Conservation (phyloP, 345 rosid genomes). For the Noccaea caerulescens region DNA sequence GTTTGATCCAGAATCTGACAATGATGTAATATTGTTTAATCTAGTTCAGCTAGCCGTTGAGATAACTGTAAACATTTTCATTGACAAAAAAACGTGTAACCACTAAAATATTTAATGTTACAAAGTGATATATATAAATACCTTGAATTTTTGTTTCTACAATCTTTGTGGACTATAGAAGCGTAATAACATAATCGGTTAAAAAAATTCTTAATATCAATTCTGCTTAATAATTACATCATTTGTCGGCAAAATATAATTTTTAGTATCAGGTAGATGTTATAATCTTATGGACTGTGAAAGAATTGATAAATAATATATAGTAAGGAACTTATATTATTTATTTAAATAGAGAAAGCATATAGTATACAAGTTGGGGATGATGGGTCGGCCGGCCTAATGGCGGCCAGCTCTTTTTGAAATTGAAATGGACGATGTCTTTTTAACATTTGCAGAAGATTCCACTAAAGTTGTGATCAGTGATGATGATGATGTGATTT, state of each 20-base stretch:
- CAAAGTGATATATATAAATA: neutral
- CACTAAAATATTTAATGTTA: no score
- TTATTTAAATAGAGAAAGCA: constrained; percentile 20
- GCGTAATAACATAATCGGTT: neutral
- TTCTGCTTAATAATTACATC: neutral
- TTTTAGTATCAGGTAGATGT: neutral
- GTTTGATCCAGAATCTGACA: neutral
- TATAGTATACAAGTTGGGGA: constrained; percentile 31
- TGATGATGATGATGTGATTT: constrained; percentile 44
- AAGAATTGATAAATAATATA: constrained; percentile 7
- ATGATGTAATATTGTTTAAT: neutral
- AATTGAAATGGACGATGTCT: constrained; percentile 39
- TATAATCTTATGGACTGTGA: neutral
- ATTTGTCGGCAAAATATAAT: constrained; percentile 9
- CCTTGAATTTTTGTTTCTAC: neutral
- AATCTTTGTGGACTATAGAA: neutral
- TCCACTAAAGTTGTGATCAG: constrained; percentile 43
- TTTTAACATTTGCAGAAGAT: constrained; percentile 28
- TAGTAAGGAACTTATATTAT: neutral
- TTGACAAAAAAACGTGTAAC: no score
- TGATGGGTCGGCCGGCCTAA: constrained; percentile 35
- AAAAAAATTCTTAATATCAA: neutral
- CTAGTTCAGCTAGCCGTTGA: neutral
- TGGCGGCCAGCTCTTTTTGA: constrained; percentile 46
- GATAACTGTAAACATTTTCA: neutral